Conservation (phyloP, 1,284 basidiomycete genomes). For the Mycosarcoma maydis region DNA sequence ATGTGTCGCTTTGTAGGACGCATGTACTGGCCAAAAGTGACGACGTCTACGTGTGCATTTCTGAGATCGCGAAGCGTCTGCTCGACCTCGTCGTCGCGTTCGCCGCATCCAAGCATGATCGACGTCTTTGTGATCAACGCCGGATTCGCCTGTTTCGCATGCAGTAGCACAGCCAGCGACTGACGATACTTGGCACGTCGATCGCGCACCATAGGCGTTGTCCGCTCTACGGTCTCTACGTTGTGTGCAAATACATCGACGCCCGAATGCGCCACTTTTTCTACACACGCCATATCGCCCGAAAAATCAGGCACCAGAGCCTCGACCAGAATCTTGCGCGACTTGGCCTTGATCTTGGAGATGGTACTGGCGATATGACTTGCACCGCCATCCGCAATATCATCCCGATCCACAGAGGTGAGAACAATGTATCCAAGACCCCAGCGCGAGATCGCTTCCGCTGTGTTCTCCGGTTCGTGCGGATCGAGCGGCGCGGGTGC, state of each 20-base stretch:
- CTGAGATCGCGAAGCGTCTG: constrained; percentile 87
- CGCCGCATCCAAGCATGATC: constrained; percentile 98
- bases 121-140: constrained; percentile 95
- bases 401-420: constrained; percentile 96
- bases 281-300: constrained; percentile 80
- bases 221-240: constrained; percentile 90
- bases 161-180: constrained; percentile 83
- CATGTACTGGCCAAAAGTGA: constrained; percentile 99
- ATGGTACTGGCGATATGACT: constrained; percentile 95
- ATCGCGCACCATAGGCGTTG: constrained; percentile 95
- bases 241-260: constrained; percentile 99
- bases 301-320: constrained; percentile 95
- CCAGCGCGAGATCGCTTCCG: constrained; percentile 97
- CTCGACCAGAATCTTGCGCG: constrained; percentile 94
- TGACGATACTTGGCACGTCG: constrained; percentile 91
- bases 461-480: constrained; percentile 97
- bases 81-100: constrained; percentile 83
- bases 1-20: constrained; percentile 98
- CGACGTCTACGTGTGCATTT: constrained; percentile 89
- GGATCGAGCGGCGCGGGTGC: constrained; percentile 89
- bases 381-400: constrained; percentile 90
- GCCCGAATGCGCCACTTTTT: constrained; percentile 85
- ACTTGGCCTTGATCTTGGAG: constrained; percentile 90
- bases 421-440: constrained; percentile 97
- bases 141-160: constrained; percentile 72